Conservation (phyloP, 257 asterid species). For the Nicotiana undulata region DNA sequence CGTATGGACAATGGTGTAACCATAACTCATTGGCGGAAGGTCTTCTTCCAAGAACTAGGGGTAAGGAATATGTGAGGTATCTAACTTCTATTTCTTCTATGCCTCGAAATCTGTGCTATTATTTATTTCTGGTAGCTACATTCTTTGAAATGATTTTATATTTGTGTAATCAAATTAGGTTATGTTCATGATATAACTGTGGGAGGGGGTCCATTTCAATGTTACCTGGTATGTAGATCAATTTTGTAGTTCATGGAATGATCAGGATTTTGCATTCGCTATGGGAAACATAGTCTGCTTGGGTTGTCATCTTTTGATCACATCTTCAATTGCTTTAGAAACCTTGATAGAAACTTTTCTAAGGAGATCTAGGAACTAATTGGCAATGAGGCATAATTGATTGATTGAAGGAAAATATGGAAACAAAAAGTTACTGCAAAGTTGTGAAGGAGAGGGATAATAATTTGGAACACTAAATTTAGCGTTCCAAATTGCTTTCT, state of each 20-base stretch:
- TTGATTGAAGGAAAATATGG: not conserved
- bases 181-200: not conserved
- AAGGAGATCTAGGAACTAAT: not conserved
- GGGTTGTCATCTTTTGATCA: not conserved
- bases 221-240: not conserved
- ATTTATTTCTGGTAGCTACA: not conserved
- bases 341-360: not conserved
- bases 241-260: not conserved
- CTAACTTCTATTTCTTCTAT: not conserved
- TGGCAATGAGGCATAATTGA: not conserved
- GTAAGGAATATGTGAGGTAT: slow-evolving; percentile 25
- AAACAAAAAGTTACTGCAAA: not conserved
- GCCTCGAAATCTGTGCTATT: not conserved
- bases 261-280: not conserved
- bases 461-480: not conserved
- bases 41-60: slow-evolving; percentile 32
- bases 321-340: not conserved
- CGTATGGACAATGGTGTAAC: slow-evolving; percentile 44
- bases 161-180: not conserved
- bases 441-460: not conserved
- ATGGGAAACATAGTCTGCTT: not conserved
- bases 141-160: not conserved
- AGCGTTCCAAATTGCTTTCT: not conserved
- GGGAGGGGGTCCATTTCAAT: not conserved
- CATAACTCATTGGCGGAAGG: slow-evolving; percentile 50